These are phyloP conservation scores for Lasiosphaeria ovina DNA, from an alignment of 495 filamentous ascomycete genomes.

Conservation along the genomic window DNA sequence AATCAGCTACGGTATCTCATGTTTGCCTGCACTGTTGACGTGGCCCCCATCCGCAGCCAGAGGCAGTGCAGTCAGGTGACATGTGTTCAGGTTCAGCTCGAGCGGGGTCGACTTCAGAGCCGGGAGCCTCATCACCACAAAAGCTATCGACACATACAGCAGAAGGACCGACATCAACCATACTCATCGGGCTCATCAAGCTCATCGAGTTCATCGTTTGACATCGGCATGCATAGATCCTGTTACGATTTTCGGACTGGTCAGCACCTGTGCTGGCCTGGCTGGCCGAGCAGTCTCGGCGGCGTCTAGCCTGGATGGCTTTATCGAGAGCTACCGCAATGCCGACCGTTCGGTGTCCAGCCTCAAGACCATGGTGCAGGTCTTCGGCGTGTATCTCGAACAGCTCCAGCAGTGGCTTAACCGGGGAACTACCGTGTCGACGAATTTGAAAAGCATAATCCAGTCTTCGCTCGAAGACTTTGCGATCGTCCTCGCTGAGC, in stretches of 20 bases:
- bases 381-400: not conserved
- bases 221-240: not conserved
- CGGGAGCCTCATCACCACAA: not conserved
- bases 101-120: not conserved
- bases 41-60: not conserved
- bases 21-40: not conserved
- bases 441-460: not conserved
- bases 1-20: not conserved
- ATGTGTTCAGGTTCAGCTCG: not conserved
- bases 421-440: not conserved
- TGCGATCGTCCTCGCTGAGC: not conserved
- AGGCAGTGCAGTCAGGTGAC: not conserved
- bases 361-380: conserved; percentile 1
- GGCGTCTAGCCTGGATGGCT: not conserved
- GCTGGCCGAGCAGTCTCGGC: not conserved
- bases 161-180: not conserved
- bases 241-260: not conserved
- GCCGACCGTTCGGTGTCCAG: conserved; percentile 7
- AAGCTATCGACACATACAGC: not conserved
- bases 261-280: conserved; percentile 1
- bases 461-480: conserved; percentile 1
- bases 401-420: not conserved
- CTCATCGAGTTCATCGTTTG: not conserved
- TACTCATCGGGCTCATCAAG: not conserved
- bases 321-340: not conserved